phyloP scores from a whole-genome alignment of 257 asterid species.

The Cynanchum wilfordii region DNA sequence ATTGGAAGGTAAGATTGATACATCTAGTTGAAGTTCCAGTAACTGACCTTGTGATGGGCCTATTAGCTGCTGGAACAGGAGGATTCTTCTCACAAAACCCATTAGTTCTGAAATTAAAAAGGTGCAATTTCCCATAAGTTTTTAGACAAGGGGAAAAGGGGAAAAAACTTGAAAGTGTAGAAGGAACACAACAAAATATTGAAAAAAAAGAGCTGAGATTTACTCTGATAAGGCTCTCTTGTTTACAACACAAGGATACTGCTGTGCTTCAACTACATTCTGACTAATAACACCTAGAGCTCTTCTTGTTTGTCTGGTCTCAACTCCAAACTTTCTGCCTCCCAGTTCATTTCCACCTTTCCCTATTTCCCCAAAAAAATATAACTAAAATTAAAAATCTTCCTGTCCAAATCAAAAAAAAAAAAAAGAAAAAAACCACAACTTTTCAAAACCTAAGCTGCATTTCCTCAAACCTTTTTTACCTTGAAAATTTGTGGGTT shows the following conservation, averaged over 20 bases:
- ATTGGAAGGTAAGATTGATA: neutral
- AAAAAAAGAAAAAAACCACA: neutral
- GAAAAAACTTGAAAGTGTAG: neutral
- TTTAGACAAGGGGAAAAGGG: neutral
- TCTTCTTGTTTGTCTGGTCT: conserved; percentile 55
- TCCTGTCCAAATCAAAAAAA: neutral
- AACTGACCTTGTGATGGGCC: conserved; percentile 70
- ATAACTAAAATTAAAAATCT: neutral
- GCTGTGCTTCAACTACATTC: conserved; percentile 40
- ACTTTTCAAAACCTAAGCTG: neutral
- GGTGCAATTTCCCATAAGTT: neutral
- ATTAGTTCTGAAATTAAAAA: conserved; percentile 44
- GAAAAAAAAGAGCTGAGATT: conserved; percentile 24
- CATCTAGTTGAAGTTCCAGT: neutral
- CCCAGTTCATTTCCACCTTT: conserved; percentile 43
- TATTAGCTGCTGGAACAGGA: conserved; percentile 34
- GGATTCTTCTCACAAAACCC: conserved; percentile 46
- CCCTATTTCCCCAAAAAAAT: conserved; percentile 11
- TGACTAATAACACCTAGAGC: conserved; percentile 59
- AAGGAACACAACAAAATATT: neutral
- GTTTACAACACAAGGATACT: conserved; percentile 38
- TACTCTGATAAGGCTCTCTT: conserved; percentile 74
- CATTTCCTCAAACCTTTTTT: conserved; percentile 12
- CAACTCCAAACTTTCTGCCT: conserved; percentile 58
- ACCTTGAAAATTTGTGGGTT: conserved; percentile 51